Evolutionary conservation across 768 basidiomycete species (phyloP).

Genomic region (Clathrus columnatus): DNA sequence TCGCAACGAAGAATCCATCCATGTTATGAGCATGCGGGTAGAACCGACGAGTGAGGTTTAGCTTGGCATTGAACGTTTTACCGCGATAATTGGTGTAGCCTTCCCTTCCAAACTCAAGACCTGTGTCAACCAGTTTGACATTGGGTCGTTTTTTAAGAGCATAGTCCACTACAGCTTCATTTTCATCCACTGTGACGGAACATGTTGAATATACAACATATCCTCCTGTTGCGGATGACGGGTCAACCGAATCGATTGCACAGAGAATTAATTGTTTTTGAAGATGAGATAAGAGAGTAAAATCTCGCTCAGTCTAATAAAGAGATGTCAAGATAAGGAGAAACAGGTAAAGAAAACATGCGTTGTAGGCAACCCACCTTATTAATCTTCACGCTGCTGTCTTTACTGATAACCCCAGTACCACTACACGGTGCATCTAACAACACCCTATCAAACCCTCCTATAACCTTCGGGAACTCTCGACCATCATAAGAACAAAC

Average conservation of each 20-base stretch:
- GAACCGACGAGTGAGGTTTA: conserved; percentile 79
- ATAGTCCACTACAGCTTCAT: conserved; percentile 97
- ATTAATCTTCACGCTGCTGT: conserved; percentile 94
- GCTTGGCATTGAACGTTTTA: conserved; percentile 73
- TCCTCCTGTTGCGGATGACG: conserved; percentile 85
- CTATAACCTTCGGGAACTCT: conserved; percentile 98
- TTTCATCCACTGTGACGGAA: conserved; percentile 96
- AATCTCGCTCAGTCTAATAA: conserved; percentile 83
- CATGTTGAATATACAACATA: conserved; percentile 98
- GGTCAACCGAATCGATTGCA: conserved; percentile 91
- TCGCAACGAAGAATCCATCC: conserved; percentile 99
- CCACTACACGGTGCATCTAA: conserved; percentile 97
- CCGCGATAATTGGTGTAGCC: conserved; percentile 89
- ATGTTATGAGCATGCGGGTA: conserved; percentile 99
- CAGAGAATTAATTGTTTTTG: conserved; percentile 98
- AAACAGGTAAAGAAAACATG: not conserved
- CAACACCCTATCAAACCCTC: conserved; percentile 95
- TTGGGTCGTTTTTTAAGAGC: conserved; percentile 92
- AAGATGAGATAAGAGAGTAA: conserved; percentile 89
- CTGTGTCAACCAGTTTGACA: conserved; percentile 85
- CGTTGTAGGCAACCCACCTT: conserved; percentile 51
- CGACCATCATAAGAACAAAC: conserved; percentile 96
- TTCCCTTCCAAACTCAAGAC: conserved; percentile 86
- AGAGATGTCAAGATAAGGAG: not conserved
- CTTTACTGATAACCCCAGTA: conserved; percentile 97